Percentiles rank a stretch among this genome's conserved stretches.
Evolutionary conservation across 2,329 filamentous ascomycete genomes (phyloP).

Genomic region (Monosporascus sp.): DNA sequence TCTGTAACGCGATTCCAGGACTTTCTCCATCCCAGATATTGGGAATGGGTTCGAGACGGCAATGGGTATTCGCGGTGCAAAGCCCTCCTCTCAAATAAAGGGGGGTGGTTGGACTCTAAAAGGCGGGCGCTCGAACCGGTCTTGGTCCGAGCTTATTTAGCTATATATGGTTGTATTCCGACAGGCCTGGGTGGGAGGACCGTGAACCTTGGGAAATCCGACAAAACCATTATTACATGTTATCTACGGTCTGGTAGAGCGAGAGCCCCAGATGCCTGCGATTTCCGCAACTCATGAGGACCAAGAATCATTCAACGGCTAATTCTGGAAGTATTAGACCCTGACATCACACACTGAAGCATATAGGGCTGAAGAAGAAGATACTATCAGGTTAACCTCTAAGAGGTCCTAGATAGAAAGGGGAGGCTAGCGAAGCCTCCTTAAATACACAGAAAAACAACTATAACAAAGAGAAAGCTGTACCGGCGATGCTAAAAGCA

Average conservation of each 20-base stretch:
- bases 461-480: no score
- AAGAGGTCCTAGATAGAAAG: no score
- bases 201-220: conserved; percentile 29
- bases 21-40: conserved; percentile 25
- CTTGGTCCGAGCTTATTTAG: no score
- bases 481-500: no score
- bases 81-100: conserved; percentile 31
- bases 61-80: conserved; percentile 31
- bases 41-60: conserved; percentile 32
- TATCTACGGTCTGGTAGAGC: conserved; percentile 16
- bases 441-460: no score
- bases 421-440: no score
- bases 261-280: conserved; percentile 2
- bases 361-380: no score
- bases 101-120: no score
- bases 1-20: conserved; percentile 15
- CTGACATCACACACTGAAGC: no score
- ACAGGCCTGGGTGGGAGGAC: conserved; percentile 36
- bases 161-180: no score
- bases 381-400: no score
- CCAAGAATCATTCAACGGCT: conserved; percentile 12
- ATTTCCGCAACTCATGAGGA: conserved; percentile 13
- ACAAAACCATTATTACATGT: conserved; percentile 26
- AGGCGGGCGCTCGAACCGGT: no score
- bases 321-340: conserved; percentile 12